Conservation (phyloP, 164 flowering plant species). For the Magnolia sinica region DNA sequence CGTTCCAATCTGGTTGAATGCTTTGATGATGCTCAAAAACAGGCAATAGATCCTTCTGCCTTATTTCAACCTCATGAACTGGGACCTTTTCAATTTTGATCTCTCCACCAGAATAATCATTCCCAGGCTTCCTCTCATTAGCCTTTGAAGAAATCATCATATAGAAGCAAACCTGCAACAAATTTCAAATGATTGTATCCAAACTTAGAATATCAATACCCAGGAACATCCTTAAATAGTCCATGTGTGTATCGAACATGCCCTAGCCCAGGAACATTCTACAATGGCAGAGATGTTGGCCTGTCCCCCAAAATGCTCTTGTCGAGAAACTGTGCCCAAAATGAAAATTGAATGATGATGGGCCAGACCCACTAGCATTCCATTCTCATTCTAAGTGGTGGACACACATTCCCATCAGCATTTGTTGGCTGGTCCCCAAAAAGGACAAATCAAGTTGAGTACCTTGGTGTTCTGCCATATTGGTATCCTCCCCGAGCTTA, state of each 20-base stretch:
- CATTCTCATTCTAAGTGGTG: too few relatives aligned
- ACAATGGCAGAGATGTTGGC: too few relatives aligned
- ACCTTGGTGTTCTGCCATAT: slow-evolving; percentile 91
- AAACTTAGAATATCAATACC: background rate
- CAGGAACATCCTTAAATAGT: too few relatives aligned
- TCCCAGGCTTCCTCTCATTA: slow-evolving; percentile 21
- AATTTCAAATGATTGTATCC: background rate
- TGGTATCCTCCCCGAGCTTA: slow-evolving; percentile 59
- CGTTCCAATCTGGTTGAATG: slow-evolving; percentile 40
- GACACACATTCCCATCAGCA: too few relatives aligned
- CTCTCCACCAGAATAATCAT: slow-evolving; percentile 47
- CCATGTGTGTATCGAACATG: too few relatives aligned
- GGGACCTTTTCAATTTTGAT: slow-evolving; percentile 66
- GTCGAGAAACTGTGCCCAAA: too few relatives aligned
- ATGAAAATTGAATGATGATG: too few relatives aligned
- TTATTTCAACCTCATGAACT: slow-evolving; percentile 63
- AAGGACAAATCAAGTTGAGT: background rate
- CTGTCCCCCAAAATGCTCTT: too few relatives aligned
- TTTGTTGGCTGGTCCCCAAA: background rate
- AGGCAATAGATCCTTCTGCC: slow-evolving; percentile 67
- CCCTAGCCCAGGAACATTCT: too few relatives aligned
- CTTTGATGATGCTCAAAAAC: slow-evolving; percentile 58
- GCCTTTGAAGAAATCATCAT: slow-evolving; percentile 31
- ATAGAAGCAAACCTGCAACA: slow-evolving; percentile 54
- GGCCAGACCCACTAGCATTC: too few relatives aligned